These are phyloP conservation scores for Huntiella savannae DNA, from an alignment of 2,329 filamentous ascomycete genomes.

Conservation along the genomic window DNA sequence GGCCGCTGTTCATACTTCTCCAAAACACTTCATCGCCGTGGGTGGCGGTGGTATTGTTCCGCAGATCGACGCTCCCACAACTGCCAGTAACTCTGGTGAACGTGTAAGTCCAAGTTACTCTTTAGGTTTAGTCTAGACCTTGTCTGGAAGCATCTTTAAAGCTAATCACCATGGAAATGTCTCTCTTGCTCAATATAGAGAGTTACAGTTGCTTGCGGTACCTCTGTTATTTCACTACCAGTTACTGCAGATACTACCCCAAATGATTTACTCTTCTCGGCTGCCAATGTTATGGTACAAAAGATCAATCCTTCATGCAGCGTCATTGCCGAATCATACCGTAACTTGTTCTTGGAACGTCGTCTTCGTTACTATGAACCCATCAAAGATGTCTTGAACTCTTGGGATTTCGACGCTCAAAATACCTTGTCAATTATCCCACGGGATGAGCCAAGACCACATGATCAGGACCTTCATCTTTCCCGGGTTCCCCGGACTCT, in stretches of 20 bases:
- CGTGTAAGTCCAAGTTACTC: slow-evolving; percentile 32
- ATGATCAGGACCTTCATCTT: slow-evolving; percentile 43
- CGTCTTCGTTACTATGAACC: slow-evolving; percentile 71
- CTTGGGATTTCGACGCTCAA: slow-evolving; percentile 68
- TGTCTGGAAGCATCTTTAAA: background rate
- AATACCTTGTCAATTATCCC: slow-evolving; percentile 50
- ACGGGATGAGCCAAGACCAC: slow-evolving; percentile 34
- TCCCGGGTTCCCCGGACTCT: slow-evolving; percentile 37
- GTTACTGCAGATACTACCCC: slow-evolving; percentile 57
- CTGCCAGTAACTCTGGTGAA: slow-evolving; percentile 63
- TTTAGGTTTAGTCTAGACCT: background rate
- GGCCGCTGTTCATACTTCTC: slow-evolving; percentile 11
- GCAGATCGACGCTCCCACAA: slow-evolving; percentile 55
- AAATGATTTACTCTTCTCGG: slow-evolving; percentile 50
- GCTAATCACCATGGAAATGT: background rate
- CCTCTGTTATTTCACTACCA: slow-evolving; percentile 49
- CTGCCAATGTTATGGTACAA: slow-evolving; percentile 42
- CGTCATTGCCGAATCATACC: slow-evolving; percentile 61
- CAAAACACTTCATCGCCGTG: slow-evolving; percentile 21
- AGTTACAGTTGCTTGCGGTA: slow-evolving; percentile 54
- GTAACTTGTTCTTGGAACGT: slow-evolving; percentile 58
- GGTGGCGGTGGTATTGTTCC: slow-evolving; percentile 28
- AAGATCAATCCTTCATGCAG: slow-evolving; percentile 44
- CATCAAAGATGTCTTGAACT: slow-evolving; percentile 75
- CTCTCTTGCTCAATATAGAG: slow-evolving; percentile 24